Evolutionary conservation across 2,329 filamentous ascomycete species (phyloP), one percentile per base, ranked within the genome.

Genomic region (Stemphylium lycopersici): DNA sequence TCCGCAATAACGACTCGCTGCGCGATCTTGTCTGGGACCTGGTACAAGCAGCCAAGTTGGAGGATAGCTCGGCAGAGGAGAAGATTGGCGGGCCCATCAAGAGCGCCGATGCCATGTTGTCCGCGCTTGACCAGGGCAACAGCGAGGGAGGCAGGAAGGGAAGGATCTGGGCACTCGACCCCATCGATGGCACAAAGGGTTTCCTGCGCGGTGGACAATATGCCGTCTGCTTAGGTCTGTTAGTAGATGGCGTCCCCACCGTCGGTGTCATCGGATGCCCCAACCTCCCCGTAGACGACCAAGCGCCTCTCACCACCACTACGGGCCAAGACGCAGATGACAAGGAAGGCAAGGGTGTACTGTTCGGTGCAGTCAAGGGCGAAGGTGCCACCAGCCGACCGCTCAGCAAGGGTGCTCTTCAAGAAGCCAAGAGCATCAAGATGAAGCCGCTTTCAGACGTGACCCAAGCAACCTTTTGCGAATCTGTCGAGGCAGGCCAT

Each of bases 161-260:
- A 59, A 84, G 95, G 63, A 91, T 98, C 76, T 99, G 95, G 95
- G 90, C 93, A 36, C 87, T 99, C 52, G 95, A 99, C 77, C 95
- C 95, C 55, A 97, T 99, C 59, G 95, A 99, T 76, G 95, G 95
- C 63, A 99, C 95, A 48, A 96, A 97, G 80, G 96, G 95, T 26
- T 99, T 99, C 80, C 81, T 99, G 56, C 86, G 96, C 59, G 95
- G 95, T 48, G 96, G 93, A 34, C 95, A 99, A 80, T 99, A 99
- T 74, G 96, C 95, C 50, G 92, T 99, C 48, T 97, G 93, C 73
- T 84, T 99, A 4, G 95, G 86, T 32, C 82, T 99, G 67, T 89
- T 99, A 79, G 90, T 96, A 24, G 92, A 98, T 70, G 95, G 93
- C 48, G 87, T 96, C 66, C 92, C 98, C 68, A 91, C 93, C 75